These are phyloP conservation scores for Penicillium sp. DNA, from an alignment of 2,329 filamentous ascomycete genomes.

Conservation along the genomic window DNA sequence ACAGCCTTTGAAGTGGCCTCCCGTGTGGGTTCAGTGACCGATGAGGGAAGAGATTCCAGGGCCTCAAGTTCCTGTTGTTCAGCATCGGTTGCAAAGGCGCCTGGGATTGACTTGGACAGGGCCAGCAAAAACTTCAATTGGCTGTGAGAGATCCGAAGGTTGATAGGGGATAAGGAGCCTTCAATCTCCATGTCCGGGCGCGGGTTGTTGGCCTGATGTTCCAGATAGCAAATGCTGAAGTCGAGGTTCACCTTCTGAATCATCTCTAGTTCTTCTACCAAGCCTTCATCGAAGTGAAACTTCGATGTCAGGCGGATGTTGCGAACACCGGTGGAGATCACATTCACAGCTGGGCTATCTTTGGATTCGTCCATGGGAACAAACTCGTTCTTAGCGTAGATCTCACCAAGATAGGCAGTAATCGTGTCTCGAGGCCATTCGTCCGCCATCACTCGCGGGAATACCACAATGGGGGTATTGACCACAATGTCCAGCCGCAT, in stretches of 20 bases:
- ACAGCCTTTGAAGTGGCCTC: conserved; percentile 49
- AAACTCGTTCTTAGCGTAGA: conserved; percentile 95
- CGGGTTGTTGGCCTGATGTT: conserved; percentile 73
- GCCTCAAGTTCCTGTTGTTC: conserved; percentile 72
- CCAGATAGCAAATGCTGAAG: conserved; percentile 87
- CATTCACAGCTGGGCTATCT: conserved; percentile 74
- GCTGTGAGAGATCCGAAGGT: conserved; percentile 82
- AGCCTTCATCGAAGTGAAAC: conserved; percentile 72
- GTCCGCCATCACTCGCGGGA: conserved; percentile 73
- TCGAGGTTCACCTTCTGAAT: conserved; percentile 95
- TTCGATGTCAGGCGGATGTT: conserved; percentile 89
- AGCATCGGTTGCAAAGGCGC: conserved; percentile 74
- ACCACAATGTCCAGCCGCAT: conserved; percentile 93
- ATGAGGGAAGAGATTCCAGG: conserved; percentile 66
- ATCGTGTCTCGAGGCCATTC: conserved; percentile 75
- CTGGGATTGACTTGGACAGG: conserved; percentile 81
- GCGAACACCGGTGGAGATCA: conserved; percentile 83
- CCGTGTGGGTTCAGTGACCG: conserved; percentile 52
- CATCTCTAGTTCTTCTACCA: conserved; percentile 85
- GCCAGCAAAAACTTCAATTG: conserved; percentile 88
- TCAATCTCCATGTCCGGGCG: conserved; percentile 89
- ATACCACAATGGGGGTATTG: conserved; percentile 93
- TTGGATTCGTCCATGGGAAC: conserved; percentile 76
- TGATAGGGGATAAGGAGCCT: conserved; percentile 89
- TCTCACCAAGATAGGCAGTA: conserved; percentile 92